Evolutionary conservation across 768 basidiomycete genomes (phyloP).

Genomic region (Boletellus ananas): DNA sequence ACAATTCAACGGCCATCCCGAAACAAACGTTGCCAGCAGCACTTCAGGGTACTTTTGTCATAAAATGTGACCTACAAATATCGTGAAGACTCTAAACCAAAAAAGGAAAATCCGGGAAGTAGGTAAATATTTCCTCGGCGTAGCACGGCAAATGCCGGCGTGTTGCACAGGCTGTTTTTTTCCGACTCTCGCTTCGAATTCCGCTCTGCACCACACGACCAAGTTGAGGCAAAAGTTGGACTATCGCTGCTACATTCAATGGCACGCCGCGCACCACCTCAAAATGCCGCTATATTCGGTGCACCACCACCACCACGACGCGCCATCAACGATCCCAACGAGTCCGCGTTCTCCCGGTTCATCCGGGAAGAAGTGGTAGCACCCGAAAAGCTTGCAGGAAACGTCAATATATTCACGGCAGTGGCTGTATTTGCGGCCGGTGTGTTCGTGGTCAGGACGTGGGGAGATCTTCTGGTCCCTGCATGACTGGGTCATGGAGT

Average conservation of each 20-base stretch:
- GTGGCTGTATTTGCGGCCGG: constrained; percentile 66
- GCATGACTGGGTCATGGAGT: constrained; percentile 31
- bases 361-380: constrained; percentile 62
- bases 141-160: constrained; percentile 16
- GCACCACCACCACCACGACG: constrained; percentile 39
- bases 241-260: constrained; percentile 34
- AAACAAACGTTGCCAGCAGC: no score
- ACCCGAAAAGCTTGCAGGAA: constrained; percentile 72
- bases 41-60: no score
- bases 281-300: constrained; percentile 50
- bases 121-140: neutral
- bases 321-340: constrained; percentile 51
- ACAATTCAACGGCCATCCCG: no score
- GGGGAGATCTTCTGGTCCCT: constrained; percentile 76
- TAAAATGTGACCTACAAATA: no score
- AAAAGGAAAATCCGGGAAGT: no score
- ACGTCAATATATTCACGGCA: constrained; percentile 65
- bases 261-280: constrained; percentile 67
- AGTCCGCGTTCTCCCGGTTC: constrained; percentile 55
- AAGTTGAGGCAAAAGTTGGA: constrained; percentile 1
- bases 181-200: neutral
- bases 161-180: no score
- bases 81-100: no score
- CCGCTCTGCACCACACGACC: neutral
- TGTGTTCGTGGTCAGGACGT: constrained; percentile 66